Evolutionary conservation across 305 asterid species (phyloP).

Genomic region (Ajuga reptans): DNA sequence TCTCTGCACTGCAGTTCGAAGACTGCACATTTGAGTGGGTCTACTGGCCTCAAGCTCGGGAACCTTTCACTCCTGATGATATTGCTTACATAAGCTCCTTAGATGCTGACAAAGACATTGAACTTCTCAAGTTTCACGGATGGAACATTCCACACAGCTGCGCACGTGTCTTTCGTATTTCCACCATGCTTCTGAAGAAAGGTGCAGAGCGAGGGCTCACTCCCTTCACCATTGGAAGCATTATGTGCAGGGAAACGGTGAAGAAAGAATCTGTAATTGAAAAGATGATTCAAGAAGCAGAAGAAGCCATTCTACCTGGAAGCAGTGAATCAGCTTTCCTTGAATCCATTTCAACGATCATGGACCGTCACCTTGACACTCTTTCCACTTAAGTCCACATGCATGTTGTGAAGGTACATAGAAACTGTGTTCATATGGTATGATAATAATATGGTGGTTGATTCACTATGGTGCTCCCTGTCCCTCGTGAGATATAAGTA

Average conservation of each 20-base stretch:
- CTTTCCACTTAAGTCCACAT: slow-evolving; percentile 14
- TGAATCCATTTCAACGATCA: slow-evolving; percentile 40
- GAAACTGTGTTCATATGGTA: slow-evolving; percentile 21
- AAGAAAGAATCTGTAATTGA: slow-evolving; percentile 55
- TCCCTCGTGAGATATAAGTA: not conserved
- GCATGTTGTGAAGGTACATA: slow-evolving; percentile 17
- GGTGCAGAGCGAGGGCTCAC: slow-evolving; percentile 61
- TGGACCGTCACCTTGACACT: slow-evolving; percentile 54
- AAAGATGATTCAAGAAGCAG: slow-evolving; percentile 56
- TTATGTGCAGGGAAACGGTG: slow-evolving; percentile 66
- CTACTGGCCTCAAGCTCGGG: slow-evolving; percentile 79
- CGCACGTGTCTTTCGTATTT: slow-evolving; percentile 51
- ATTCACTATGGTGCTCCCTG: not conserved
- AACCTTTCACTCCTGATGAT: slow-evolving; percentile 49
- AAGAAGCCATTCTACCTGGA: slow-evolving; percentile 51
- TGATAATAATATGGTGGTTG: not conserved
- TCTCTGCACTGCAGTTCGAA: slow-evolving; percentile 44
- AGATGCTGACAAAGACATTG: slow-evolving; percentile 65
- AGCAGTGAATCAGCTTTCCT: slow-evolving; percentile 52
- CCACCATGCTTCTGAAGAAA: slow-evolving; percentile 79
- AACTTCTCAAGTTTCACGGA: slow-evolving; percentile 53
- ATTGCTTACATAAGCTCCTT: slow-evolving; percentile 52
- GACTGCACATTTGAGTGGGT: slow-evolving; percentile 90
- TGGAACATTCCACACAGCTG: slow-evolving; percentile 53
- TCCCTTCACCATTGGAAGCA: slow-evolving; percentile 61